Base-by-base conservation (phyloP, 176 grass and related monocot species). In the Otatea glauca region DNA sequence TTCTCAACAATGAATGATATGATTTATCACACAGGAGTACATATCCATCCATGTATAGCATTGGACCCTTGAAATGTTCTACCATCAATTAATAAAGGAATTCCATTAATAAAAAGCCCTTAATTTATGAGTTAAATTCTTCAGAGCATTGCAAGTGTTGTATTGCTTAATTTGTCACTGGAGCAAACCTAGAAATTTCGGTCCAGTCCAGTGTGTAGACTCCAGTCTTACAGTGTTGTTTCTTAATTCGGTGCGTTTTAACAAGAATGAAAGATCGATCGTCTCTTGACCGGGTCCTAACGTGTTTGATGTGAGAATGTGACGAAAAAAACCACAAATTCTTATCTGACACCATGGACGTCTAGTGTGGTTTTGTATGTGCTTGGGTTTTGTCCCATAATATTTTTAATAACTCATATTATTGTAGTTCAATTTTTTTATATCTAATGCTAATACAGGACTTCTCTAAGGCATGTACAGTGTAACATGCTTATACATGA, bases 1-100 rank as follows among this genome's bases (percentile, higher is more conserved):
- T 83, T 72, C 77, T 37, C 71, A 62, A 74, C 54, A 63, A 69
- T 75, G 76, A 81, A 81, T 86, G 60, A 29, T 29, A 74, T 79
- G 49, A 60, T 84, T 80, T 45, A 10, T 82, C 56, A 24, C 17
- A 55, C 53, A 45, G 0, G 65, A 83, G 47, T 82, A 81, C 64
- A 29, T 51, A 29, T 51, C 20, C 32, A 79, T 79, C 15, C 38
- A 64, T 72, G 8, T 71, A 23, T 23, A 70, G 53, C 45, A 81
- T 70, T 55, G 48, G 5, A 62, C 39, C 16, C 66, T 34, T 50
- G 6, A 70, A 51, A 24, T 54, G 58, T 38, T 35, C 49, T 55
- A 10, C 23, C 49, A 75, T 41, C 0, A 18, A 29, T 25, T 53
- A 10, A 76, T 68, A 23, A 21, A 55, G 43, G 43, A 10, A 44